Evolutionary conservation across 768 basidiomycete genomes (phyloP), one percentile per base, ranked within the genome.

Genomic region (Exsudoporus frostii): DNA sequence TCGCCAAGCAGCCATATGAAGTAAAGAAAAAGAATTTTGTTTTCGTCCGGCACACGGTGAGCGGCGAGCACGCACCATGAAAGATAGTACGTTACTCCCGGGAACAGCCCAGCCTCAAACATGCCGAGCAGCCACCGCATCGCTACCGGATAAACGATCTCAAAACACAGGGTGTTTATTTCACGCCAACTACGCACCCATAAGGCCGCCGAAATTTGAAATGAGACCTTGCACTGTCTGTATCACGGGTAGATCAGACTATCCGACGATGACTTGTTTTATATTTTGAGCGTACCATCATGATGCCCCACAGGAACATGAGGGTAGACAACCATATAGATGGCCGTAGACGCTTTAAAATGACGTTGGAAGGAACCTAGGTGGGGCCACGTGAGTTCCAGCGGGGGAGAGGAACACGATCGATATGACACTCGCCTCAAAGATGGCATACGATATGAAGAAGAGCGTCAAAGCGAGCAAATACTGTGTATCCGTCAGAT

Each of bases 141-240:
- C 8, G 78, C 85, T 87, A 45, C 34, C 27, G 15, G 41, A 48
- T 39, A 7, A 50, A 45, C 29, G 40, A 8, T 27, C 38, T 50
- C 19, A 22, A 17, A 11, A 5, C 13, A 14, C 8, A 5, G 2
- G 13, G 8, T 22, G 2, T 34, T 24, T 4, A 38, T 20, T 29
- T n/a, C 20, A 33, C 27, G 25, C 15, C 37, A 17, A 44, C 9
- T 8, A 68, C 79, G 50, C 27, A 85, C 86, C 83, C 55, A 89
- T 75, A 10, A 90, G 76, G 25, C 85, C 83, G n/a, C 76, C 76
- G 58, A 80, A 89, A 65, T 88, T 81, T 50, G 82, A 77, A 3
- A 88, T 81, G 22, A 88, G 64, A 7, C 86, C 86, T 78, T 90
- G 87, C 7, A 85, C 71, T 15, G 85, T 87, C 88, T 90, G 64